These are phyloP conservation scores for Rubia tinctorum DNA, from an alignment of 305 asterid genomes.

Conservation along the genomic window DNA sequence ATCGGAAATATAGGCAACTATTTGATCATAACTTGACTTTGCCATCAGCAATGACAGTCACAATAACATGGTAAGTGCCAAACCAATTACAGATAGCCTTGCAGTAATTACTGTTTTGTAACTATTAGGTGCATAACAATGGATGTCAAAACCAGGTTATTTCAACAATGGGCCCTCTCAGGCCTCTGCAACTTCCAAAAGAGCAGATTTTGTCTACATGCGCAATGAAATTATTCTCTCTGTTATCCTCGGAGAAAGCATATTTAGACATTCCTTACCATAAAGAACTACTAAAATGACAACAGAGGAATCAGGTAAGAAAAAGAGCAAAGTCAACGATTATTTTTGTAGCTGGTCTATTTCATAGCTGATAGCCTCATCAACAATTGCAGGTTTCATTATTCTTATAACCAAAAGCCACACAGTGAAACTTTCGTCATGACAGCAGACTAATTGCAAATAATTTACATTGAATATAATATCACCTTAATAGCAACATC, in stretches of 20 bases:
- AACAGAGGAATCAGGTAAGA: neutral
- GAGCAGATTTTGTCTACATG: neutral
- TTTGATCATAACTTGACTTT: neutral
- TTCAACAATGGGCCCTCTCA: neutral
- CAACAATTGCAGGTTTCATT: neutral
- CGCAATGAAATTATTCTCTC: neutral
- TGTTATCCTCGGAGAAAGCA: neutral
- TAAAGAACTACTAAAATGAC: neutral
- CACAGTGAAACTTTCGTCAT: neutral
- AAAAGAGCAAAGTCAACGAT: neutral
- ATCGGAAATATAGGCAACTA: neutral
- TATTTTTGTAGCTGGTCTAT: neutral
- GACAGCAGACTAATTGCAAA: neutral
- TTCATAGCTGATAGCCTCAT: conserved; percentile 3
- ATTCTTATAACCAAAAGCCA: neutral
- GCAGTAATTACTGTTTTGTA: neutral
- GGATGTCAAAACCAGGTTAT: neutral
- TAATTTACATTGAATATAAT: conserved; percentile 14
- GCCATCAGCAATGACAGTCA: neutral
- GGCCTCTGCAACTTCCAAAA: neutral
- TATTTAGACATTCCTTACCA: neutral
- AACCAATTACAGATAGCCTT: neutral
- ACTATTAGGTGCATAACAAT: neutral
- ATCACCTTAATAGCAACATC: conserved; percentile 97
- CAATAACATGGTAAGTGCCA: neutral